Conservation (phyloP, 2,329 filamentous ascomycete species). For the Coniochaeta pulveracea region DNA sequence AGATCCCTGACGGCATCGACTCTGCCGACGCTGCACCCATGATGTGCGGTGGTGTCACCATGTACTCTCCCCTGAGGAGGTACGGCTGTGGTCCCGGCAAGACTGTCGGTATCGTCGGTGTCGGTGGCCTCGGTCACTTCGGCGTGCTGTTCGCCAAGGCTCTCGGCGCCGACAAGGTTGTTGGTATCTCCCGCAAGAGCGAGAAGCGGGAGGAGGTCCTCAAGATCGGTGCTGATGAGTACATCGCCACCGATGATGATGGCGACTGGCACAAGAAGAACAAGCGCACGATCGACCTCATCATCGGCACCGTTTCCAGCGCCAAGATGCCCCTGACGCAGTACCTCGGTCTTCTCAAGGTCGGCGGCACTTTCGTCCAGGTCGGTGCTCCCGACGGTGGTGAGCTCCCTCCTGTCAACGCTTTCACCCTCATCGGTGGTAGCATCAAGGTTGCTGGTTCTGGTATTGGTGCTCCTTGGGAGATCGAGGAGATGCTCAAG, state of each 20-base stretch:
- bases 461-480: conserved; percentile 36
- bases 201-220: conserved; percentile 43
- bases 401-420: conserved; percentile 30
- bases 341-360: conserved; percentile 54
- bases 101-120: conserved; percentile 54
- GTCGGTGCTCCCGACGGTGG: conserved; percentile 40
- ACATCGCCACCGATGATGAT: conserved; percentile 33
- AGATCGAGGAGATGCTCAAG: conserved; percentile 51
- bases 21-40: conserved; percentile 43
- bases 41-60: conserved; percentile 60
- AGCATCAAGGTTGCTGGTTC: conserved; percentile 37
- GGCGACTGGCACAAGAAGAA: conserved; percentile 42
- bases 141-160: conserved; percentile 59
- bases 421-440: conserved; percentile 46
- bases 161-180: conserved; percentile 48
- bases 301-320: conserved; percentile 45
- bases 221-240: conserved; percentile 45
- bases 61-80: conserved; percentile 50
- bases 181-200: conserved; percentile 43
- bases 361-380: conserved; percentile 31
- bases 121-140: conserved; percentile 61
- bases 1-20: conserved; percentile 29
- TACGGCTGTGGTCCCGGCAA: conserved; percentile 58
- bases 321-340: conserved; percentile 45
- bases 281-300: conserved; percentile 40